Evolutionary conservation across 2,329 filamentous ascomycete genomes (phyloP).

Genomic region (Neoascochyta sp.): DNA sequence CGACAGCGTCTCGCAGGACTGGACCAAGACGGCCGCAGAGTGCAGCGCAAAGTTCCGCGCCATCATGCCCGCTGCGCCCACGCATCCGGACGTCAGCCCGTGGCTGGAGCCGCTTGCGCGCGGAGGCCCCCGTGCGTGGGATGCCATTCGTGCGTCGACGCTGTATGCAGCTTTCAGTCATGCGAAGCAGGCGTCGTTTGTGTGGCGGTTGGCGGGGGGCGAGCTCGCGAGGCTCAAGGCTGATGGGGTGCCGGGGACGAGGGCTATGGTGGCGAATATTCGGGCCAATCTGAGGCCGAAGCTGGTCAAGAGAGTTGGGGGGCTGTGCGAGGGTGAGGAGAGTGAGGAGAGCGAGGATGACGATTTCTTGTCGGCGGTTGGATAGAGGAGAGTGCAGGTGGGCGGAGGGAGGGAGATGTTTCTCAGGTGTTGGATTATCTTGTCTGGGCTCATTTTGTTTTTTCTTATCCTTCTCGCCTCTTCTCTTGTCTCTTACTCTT

Average conservation of each 20-base stretch:
- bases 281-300: constrained; percentile 31
- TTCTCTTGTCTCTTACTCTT: too few species aligned
- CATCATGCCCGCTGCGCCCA: constrained; percentile 13
- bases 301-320: constrained; percentile 26
- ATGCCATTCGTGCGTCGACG: constrained; percentile 45
- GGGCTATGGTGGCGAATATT: constrained; percentile 17
- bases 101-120: constrained; percentile 14
- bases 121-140: constrained; percentile 36
- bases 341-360: constrained; percentile 12
- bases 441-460: too few species aligned
- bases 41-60: constrained; percentile 19
- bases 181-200: constrained; percentile 24
- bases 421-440: too few species aligned
- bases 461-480: too few species aligned
- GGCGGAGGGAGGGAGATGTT: too few species aligned
- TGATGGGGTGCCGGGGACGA: constrained; percentile 3
- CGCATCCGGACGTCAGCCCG: constrained; percentile 9
- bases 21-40: constrained; percentile 12
- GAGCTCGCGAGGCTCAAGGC: constrained; percentile 42
- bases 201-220: constrained; percentile 41
- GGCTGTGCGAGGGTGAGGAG: constrained; percentile 5
- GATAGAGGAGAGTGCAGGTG: too few species aligned
- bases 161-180: constrained; percentile 29
- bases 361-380: too few species aligned
- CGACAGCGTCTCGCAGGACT: constrained; percentile 4